Conservation (phyloP, 2,329 filamentous ascomycete genomes). For the Claviceps digitariae region DNA sequence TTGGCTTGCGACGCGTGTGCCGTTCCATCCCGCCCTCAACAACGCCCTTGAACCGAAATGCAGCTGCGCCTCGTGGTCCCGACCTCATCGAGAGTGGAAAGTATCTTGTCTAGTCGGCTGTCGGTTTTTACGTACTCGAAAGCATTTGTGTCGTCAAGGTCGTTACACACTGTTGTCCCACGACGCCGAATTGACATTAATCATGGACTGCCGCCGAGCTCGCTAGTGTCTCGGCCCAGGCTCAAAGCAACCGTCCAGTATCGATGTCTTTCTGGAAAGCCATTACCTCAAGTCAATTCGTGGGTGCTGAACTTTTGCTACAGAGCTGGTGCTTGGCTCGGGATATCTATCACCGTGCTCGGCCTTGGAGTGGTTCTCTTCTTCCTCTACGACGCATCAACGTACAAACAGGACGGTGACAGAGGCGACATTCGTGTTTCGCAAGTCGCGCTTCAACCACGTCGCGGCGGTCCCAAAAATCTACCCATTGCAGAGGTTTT, state of each 20-base stretch:
- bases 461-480: slow-evolving; percentile 83
- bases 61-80: not conserved
- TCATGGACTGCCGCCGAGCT: not conserved
- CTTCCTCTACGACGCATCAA: slow-evolving; percentile 87
- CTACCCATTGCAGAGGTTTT: slow-evolving; percentile 78
- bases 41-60: not conserved
- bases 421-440: slow-evolving; percentile 71
- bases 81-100: not conserved
- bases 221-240: not conserved
- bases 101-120: not conserved
- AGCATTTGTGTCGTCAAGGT: not conserved
- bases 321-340: slow-evolving; percentile 46
- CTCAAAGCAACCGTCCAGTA: not conserved
- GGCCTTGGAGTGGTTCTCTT: slow-evolving; percentile 63
- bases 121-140: not conserved
- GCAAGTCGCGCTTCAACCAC: slow-evolving; percentile 65
- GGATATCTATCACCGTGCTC: slow-evolving; percentile 60
- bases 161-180: not conserved
- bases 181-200: not conserved
- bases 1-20: not conserved
- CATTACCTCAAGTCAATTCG: slow-evolving; percentile 35
- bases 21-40: not conserved
- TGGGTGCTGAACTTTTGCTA: slow-evolving; percentile 46
- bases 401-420: slow-evolving; percentile 61
- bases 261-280: slow-evolving; percentile 33